phyloP scores from a whole-genome alignment of 2,329 filamentous ascomycete species.

The Aspergillus bombycis region DNA sequence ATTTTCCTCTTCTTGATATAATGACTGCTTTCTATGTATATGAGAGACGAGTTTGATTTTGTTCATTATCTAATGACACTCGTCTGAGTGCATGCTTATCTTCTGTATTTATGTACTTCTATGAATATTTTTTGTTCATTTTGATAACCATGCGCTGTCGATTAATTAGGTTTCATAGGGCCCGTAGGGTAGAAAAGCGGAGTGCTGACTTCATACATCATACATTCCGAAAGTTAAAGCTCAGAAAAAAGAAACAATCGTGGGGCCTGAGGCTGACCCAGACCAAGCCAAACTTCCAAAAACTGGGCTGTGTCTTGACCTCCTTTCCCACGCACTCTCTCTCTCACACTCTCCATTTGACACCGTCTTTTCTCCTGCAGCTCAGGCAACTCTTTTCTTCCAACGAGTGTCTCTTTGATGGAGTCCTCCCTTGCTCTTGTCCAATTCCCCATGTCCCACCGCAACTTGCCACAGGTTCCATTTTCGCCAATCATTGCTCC shows the following conservation, averaged over 20 bases:
- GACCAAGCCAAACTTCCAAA: not conserved
- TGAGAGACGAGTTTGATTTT: slow-evolving; percentile 8
- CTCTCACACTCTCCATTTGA: not conserved
- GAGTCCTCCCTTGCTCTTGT: not conserved
- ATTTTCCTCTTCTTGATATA: not conserved
- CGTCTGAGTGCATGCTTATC: not conserved
- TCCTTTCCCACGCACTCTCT: not conserved
- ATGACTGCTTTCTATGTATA: slow-evolving; percentile 6
- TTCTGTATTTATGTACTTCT: not conserved
- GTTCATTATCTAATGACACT: not conserved
- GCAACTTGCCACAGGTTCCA: slow-evolving; percentile 19
- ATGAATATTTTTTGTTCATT: not conserved
- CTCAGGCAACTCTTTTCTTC: not conserved
- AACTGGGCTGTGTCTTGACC: not conserved
- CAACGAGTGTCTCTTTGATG: slow-evolving; percentile 7
- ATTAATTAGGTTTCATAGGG: not conserved
- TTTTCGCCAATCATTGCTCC: slow-evolving; percentile 11
- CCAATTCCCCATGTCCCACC: slow-evolving; percentile 22
- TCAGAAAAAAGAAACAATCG: not conserved
- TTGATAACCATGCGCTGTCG: not conserved
- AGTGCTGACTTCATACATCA: slow-evolving; percentile 3
- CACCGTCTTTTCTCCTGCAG: slow-evolving; percentile 2
- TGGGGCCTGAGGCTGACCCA: not conserved
- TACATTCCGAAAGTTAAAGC: not conserved
- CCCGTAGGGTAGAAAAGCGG: not conserved